Evolutionary conservation across 768 basidiomycete genomes (phyloP).

Genomic region (Termitomyces sp.): DNA sequence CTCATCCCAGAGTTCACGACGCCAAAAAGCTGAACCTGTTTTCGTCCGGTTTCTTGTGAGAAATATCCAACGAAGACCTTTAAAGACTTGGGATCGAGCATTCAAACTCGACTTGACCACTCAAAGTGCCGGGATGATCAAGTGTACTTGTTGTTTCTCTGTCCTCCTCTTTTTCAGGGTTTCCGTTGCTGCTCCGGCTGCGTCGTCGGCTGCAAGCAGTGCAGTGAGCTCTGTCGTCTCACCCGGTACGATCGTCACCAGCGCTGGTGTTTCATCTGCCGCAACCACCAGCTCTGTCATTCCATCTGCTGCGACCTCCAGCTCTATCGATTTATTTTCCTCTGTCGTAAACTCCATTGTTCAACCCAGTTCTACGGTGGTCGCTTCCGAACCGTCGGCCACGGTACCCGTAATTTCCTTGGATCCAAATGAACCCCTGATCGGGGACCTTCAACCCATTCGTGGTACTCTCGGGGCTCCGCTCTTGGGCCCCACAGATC

Average conservation of each 20-base stretch:
- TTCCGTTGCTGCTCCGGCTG: constrained; percentile 23
- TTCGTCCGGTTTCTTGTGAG: constrained; percentile 1
- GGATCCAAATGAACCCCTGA: constrained; percentile 39
- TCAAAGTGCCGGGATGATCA: constrained; percentile 26
- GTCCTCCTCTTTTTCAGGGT: constrained; percentile 27
- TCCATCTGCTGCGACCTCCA: not conserved
- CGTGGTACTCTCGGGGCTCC: constrained; percentile 34
- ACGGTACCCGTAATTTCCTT: constrained; percentile 36
- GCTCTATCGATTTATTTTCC: not conserved
- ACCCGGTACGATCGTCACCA: not conserved
- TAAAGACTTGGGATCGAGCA: constrained; percentile 4
- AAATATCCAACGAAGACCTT: not conserved
- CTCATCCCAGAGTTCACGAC: not conserved
- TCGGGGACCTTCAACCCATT: constrained; percentile 25
- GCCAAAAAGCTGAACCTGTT: not conserved
- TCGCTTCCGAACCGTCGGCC: constrained; percentile 25
- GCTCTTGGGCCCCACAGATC: constrained; percentile 38
- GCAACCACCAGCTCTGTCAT: not conserved
- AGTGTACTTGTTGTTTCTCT: constrained; percentile 26
- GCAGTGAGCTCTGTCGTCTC: not conserved
- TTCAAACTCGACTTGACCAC: not conserved
- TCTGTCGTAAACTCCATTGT: not conserved
- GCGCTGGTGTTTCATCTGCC: not conserved
- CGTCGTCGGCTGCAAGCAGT: constrained; percentile 12
- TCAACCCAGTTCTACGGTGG: constrained; percentile 13